Evolutionary conservation across 2,329 filamentous ascomycete species (phyloP).

Genomic region (Hymenotorrendiella dingleyae): DNA sequence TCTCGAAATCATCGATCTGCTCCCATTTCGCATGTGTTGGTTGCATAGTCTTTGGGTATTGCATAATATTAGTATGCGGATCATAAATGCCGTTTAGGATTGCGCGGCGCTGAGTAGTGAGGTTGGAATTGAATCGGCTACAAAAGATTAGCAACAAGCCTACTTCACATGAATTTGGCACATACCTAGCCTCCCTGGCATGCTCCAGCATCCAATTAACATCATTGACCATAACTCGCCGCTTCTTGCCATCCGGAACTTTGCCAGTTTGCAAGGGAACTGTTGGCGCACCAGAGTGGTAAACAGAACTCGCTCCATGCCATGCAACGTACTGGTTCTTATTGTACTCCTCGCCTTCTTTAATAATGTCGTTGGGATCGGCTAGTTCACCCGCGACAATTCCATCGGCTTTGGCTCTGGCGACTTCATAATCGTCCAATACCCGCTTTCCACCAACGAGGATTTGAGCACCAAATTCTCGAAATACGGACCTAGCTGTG

Average conservation of each 20-base stretch:
- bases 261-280: slow-evolving; percentile 73
- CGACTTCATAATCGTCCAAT: slow-evolving; percentile 82
- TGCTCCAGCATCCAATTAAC: slow-evolving; percentile 97
- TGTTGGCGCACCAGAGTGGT: slow-evolving; percentile 74
- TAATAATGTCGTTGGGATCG: slow-evolving; percentile 80
- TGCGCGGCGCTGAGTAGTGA: slow-evolving; percentile 57
- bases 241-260: slow-evolving; percentile 69
- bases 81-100: slow-evolving; percentile 81
- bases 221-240: slow-evolving; percentile 82
- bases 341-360: slow-evolving; percentile 84
- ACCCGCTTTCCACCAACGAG: slow-evolving; percentile 85
- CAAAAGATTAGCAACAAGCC: slow-evolving; percentile 10
- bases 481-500: slow-evolving; percentile 91
- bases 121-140: slow-evolving; percentile 77
- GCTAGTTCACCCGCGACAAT: slow-evolving; percentile 83
- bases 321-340: slow-evolving; percentile 98
- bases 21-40: slow-evolving; percentile 82
- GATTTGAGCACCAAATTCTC: slow-evolving; percentile 92
- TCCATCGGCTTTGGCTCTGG: slow-evolving; percentile 68
- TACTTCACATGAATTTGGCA: no score
- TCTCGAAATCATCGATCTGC: slow-evolving; percentile 47
- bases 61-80: slow-evolving; percentile 86
- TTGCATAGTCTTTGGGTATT: slow-evolving; percentile 83
- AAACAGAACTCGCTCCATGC: slow-evolving; percentile 94
- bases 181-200: slow-evolving; percentile 80